phyloP scores from a whole-genome alignment of 768 basidiomycete genomes.

The Lactarius akahatsu region DNA sequence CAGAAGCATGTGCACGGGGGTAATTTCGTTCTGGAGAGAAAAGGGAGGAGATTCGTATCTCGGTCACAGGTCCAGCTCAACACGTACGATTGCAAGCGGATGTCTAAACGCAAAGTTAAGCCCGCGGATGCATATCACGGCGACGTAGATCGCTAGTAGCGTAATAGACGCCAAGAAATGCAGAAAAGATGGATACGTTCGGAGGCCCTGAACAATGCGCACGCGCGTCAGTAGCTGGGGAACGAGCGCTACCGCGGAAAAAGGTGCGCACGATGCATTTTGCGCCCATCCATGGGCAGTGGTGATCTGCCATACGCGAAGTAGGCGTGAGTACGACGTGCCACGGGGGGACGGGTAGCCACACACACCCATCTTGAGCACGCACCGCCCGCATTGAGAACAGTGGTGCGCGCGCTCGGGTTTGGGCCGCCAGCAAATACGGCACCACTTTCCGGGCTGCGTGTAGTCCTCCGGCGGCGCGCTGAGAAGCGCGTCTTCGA shows the following conservation, averaged over 20 bases:
- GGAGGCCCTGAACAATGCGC: slow-evolving; percentile 56
- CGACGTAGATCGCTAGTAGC: slow-evolving; percentile 60
- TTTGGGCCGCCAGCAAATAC: slow-evolving; percentile 76
- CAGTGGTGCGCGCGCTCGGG: slow-evolving; percentile 84
- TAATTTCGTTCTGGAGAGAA: slow-evolving; percentile 52
- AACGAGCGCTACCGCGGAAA: not conserved
- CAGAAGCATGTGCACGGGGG: slow-evolving; percentile 69
- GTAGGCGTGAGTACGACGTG: not conserved
- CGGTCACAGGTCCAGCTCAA: not conserved
- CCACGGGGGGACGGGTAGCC: not conserved
- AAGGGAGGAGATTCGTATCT: not conserved
- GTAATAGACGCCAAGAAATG: slow-evolving; percentile 71
- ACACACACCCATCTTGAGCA: slow-evolving; percentile 77
- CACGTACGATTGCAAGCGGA: slow-evolving; percentile 58
- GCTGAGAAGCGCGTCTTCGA: slow-evolving; percentile 62
- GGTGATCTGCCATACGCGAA: slow-evolving; percentile 59
- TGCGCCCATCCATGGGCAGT: slow-evolving; percentile 80
- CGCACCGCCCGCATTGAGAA: slow-evolving; percentile 69
- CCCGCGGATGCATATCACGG: slow-evolving; percentile 50
- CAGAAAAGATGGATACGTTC: slow-evolving; percentile 81
- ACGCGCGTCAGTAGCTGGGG: not conserved
- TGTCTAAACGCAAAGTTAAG: slow-evolving; percentile 67
- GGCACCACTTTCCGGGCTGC: slow-evolving; percentile 67
- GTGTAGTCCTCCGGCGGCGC: slow-evolving; percentile 45
- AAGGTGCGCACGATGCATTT: slow-evolving; percentile 65